These are phyloP conservation scores for Rhamnella rubrinervis DNA, from an alignment of 331 rosid species.

Conservation along the genomic window DNA sequence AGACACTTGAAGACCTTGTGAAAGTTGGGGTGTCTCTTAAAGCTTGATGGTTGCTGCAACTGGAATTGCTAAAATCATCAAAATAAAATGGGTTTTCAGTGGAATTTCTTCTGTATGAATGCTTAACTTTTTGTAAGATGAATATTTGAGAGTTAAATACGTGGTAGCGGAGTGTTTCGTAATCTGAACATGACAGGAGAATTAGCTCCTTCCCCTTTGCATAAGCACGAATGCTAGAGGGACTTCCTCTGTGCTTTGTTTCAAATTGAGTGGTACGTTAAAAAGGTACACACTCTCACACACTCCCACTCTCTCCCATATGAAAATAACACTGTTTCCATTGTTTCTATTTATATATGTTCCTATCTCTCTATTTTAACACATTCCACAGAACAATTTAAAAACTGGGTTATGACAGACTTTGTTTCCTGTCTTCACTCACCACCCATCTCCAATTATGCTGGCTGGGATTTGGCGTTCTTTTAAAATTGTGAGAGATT, in stretches of 20 bases:
- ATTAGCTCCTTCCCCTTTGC: background rate
- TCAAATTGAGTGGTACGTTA: no score
- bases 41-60: slow-evolving; percentile 42
- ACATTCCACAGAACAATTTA: no score
- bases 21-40: slow-evolving; percentile 64
- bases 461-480: background rate
- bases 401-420: no score
- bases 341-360: no score
- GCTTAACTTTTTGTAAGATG: slow-evolving; percentile 15
- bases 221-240: no score
- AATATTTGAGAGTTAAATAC: background rate
- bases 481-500: no score
- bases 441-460: background rate
- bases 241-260: no score
- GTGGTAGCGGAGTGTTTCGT: slow-evolving; percentile 7
- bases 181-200: slow-evolving; percentile 16
- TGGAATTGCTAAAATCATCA: slow-evolving; percentile 4
- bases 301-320: no score
- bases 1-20: slow-evolving; percentile 79
- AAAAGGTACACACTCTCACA: no score
- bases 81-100: slow-evolving; percentile 35
- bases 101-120: slow-evolving; percentile 5
- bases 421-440: no score
- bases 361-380: no score
- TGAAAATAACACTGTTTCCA: no score